phyloP scores from a whole-genome alignment of 2,329 filamentous ascomycete species.

The Aspergillus sp. region DNA sequence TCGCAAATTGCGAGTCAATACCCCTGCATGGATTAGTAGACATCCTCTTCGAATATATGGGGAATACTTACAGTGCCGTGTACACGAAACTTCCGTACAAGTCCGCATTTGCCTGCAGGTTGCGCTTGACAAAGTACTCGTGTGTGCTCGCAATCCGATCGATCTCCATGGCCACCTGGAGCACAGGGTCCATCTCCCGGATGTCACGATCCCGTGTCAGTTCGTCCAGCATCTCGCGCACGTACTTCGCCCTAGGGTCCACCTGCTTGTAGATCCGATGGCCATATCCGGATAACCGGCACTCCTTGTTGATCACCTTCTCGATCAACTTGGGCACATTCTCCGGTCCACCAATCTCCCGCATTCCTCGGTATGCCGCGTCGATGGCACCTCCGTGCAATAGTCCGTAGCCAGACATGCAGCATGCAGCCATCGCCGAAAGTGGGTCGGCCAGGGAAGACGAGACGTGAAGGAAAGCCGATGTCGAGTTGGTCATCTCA shows the following conservation, averaged over 20 bases:
- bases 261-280: slow-evolving; percentile 51
- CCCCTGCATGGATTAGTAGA: neutral
- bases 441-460: slow-evolving; percentile 56
- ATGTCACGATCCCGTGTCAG: slow-evolving; percentile 13
- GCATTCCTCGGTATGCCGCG: slow-evolving; percentile 56
- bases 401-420: slow-evolving; percentile 51
- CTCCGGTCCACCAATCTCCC: slow-evolving; percentile 53
- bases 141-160: slow-evolving; percentile 40
- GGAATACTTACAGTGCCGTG: slow-evolving; percentile 34
- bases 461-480: slow-evolving; percentile 57
- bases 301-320: slow-evolving; percentile 53
- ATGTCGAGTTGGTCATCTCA: slow-evolving; percentile 59
- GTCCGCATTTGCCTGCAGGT: slow-evolving; percentile 43
- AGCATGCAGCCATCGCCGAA: slow-evolving; percentile 51
- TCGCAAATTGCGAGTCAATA: neutral
- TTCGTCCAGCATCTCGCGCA: slow-evolving; percentile 40
- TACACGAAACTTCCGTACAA: slow-evolving; percentile 43
- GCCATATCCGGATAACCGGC: slow-evolving; percentile 58
- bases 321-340: slow-evolving; percentile 55
- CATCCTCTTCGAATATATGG: neutral
- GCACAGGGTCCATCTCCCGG: slow-evolving; percentile 32
- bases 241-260: slow-evolving; percentile 56
- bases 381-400: slow-evolving; percentile 59
- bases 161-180: slow-evolving; percentile 43
- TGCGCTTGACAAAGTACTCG: slow-evolving; percentile 39